Base-by-base conservation (phyloP, 129 eudicot genomes). In the Erigeron canadensis region DNA sequence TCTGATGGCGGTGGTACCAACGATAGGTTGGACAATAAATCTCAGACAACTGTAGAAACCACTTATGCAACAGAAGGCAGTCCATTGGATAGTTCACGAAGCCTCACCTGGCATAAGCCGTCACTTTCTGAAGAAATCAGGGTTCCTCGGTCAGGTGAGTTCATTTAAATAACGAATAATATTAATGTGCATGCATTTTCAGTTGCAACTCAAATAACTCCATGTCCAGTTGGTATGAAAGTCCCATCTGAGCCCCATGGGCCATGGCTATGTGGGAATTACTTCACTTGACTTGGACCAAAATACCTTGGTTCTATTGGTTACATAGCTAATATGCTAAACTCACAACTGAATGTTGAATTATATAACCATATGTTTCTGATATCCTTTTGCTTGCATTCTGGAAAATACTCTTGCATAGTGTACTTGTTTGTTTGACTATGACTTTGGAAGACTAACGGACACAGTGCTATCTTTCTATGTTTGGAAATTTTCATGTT, bases 51-150 rank as follows among this genome's bases (percentile, higher is more conserved):
- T 48, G 75, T 79, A 44, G 91, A 77, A 79, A 84, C 94, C 47
- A 76, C 93, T 42, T 82, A 80, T 81, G 90, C 89, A 55, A 90
- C 99, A 39, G 99, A 85, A 71, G 97, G 97, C 61, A 95, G 99
- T 76, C 95, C 99, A 11, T 72, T 95, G 82, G 96, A 88, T 41
- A 88, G 86, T 79, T 87, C 83, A 11, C 75, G 88, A 60, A 83
- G 92, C 22, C 74, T 76, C 59, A 72, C 83, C 8, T 84, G 94
- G 94, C 86, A 84, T 63, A 95, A 90, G 71, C 83, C 99, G 63
- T 82, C 97, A 18, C 62, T 74, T 70, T 85, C 88, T 71, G 88
- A 95, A 66, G 78, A 76, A 79, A 80, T 40, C 62, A 59, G 59
- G 12, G 50, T 78, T 79, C 84, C 80, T 63, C 77, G 46, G 9